Evolutionary conservation across 2,329 filamentous ascomycete species (phyloP).

Genomic region (Colletotrichum sp.): DNA sequence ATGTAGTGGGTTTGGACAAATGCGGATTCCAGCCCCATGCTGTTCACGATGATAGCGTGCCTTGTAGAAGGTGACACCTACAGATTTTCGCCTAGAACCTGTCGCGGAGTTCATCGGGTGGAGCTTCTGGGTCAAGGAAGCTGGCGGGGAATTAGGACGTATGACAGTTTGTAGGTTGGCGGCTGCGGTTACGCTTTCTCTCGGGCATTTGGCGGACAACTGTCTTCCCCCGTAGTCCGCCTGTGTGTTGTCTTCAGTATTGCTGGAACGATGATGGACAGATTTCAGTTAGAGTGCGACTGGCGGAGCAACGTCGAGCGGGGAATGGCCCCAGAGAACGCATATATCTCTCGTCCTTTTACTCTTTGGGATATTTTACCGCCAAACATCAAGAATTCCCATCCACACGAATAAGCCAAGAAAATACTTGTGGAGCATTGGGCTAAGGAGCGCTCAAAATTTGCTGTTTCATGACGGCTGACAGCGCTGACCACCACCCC

Average conservation of each 20-base stretch:
- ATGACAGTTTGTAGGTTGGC: background rate
- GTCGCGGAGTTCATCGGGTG: background rate
- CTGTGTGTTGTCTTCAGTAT: background rate
- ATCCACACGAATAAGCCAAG: background rate
- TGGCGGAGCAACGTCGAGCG: background rate
- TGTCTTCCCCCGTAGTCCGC: background rate
- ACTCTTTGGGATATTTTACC: background rate
- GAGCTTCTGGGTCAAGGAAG: background rate
- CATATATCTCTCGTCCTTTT: background rate
- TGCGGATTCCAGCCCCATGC: background rate
- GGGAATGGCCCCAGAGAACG: background rate
- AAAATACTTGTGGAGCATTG: background rate
- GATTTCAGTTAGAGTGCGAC: background rate
- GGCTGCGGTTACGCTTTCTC: background rate
- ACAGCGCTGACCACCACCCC: background rate
- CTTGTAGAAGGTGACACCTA: background rate
- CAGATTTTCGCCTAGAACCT: background rate
- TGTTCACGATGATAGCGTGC: background rate
- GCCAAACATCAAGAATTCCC: background rate
- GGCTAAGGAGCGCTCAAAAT: background rate
- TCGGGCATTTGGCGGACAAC: background rate
- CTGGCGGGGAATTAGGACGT: background rate
- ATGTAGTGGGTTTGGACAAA: background rate
- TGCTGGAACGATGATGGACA: background rate
- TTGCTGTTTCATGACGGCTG: background rate